Evolutionary conservation across 768 basidiomycete species (phyloP), one percentile per base, ranked within the genome.

Genomic region (Tephrocybe sp.): DNA sequence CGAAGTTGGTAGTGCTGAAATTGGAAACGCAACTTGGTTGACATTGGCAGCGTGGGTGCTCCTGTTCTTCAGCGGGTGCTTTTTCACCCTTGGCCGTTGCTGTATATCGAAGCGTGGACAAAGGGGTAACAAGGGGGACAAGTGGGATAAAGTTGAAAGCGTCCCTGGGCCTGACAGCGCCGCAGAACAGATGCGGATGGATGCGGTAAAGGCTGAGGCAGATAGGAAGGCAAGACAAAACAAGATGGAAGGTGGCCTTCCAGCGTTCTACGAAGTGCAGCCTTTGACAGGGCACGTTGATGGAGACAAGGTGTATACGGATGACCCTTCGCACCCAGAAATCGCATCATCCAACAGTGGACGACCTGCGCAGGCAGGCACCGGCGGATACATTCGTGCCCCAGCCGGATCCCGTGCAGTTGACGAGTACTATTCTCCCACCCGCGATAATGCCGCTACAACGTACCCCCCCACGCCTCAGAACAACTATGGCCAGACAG

Each of bases 11-110:
- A 75, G 75, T 0, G 94, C 96, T 0, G 70, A 75, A 16, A 87
- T 95, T 7, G 95, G 95, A n/a, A 86, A 78, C 52, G 92, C 89
- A 17, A 80, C 95, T 38, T 98, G 95, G 95, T 72, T 98, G 40
- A 92, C 91, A 2, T 80, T 98, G 31, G 87, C 82, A 1, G 90
- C 92, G 0, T 93, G 88, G 80, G 20, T 95, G 14, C 72, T 94
- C 16, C 75, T 98, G 38, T 92, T 94, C 77, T 87, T 97, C 68
- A 87, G 89, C 39, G 90, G 92, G 11, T 96, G 92, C 66, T 85
- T 92, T 72, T 96, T 83, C 62, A 79, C 85, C 2, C 60, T 92
- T 35, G 94, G 95, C 13, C 77, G 89, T 52, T 94, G 93, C 58
- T 96, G 93, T 62, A 77, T 92, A n/a, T 73, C 71, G 31, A 78